Evolutionary conservation across 768 basidiomycete genomes (phyloP), one percentile per base, ranked within the genome.

Genomic region (Cubamyces lactineus): DNA sequence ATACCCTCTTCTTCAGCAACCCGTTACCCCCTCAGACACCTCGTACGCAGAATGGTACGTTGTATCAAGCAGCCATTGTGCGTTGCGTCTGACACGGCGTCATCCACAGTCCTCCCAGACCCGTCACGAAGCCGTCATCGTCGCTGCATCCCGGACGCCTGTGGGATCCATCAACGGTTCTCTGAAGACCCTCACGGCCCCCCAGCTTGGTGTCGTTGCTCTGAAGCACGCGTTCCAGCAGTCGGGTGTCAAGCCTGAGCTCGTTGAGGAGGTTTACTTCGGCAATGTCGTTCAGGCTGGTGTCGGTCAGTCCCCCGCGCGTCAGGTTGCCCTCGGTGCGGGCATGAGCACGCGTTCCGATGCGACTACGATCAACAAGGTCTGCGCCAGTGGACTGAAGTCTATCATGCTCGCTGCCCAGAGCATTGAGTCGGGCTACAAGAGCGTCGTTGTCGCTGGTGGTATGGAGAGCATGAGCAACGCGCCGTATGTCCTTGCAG

Each of bases 381-480:
- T 99, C 75, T 99, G 97, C 76, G 97, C 97, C 5, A 95, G 92
- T 56, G 97, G 97, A 63, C 80, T 99, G 84, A 98, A 98, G 78
- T 84, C 96, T 28, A 86, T 98, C 78, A 97, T 94, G 76, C 82
- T 98, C 64, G 97, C 94, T 58, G 84, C 94, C 26, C 97, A 98
- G 79, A 86, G 84, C 70, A 94, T 99, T 70, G 83, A 88, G 74
- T 82, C 88, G 23, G 97, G 97, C 53, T 87, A 96, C 73, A 87
- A 90, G 62, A 86, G 77, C 42, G 84, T 97, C 52, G 90, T 97
- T 68, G 93, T 87, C 24, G 96, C 96, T 59, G 97, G 97, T 67
- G 97, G 97, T 63, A 97, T 94, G 94, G 97, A 99, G 80, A 95
- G 92, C 79, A 99, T 99, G 97, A 96, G 92, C 74, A 92, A 98